phyloP scores from a whole-genome alignment of 2,329 filamentous ascomycete species.

The Alternaria alternata region DNA sequence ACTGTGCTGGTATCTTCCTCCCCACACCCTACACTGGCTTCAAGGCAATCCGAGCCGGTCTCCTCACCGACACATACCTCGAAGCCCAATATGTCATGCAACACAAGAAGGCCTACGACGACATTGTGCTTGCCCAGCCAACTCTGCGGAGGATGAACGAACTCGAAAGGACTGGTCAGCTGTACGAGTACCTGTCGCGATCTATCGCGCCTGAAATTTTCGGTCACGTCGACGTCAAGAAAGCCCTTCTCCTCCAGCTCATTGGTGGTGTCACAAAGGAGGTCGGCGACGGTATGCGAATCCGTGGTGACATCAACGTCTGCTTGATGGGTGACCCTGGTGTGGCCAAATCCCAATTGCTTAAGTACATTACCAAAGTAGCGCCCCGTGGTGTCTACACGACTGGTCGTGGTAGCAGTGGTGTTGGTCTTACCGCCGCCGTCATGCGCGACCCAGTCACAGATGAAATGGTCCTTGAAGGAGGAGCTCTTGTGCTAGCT shows the following conservation, averaged over 20 bases:
- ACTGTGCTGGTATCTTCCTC: slow-evolving; percentile 93
- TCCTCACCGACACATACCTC: slow-evolving; percentile 96
- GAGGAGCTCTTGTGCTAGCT: slow-evolving; percentile 79
- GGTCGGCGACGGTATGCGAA: slow-evolving; percentile 98
- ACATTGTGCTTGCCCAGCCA: slow-evolving; percentile 82
- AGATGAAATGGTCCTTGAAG: slow-evolving; percentile 84
- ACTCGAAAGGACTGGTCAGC: slow-evolving; percentile 83
- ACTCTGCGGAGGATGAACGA: slow-evolving; percentile 86
- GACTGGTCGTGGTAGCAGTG: slow-evolving; percentile 80
- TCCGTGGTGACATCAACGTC: slow-evolving; percentile 98
- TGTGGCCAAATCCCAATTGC: slow-evolving; percentile 97
- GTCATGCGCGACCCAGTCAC: slow-evolving; percentile 86
- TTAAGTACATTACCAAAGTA: slow-evolving; percentile 99
- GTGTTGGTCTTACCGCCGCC: slow-evolving; percentile 81
- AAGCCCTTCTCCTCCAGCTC: slow-evolving; percentile 90
- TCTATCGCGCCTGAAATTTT: slow-evolving; percentile 98
- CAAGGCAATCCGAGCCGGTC: slow-evolving; percentile 91
- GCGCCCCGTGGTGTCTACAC: slow-evolving; percentile 91
- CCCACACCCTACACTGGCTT: slow-evolving; percentile 99
- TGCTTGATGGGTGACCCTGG: slow-evolving; percentile 99
- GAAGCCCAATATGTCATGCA: slow-evolving; percentile 93
- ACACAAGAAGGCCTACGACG: slow-evolving; percentile 98
- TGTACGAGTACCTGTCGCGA: slow-evolving; percentile 94
- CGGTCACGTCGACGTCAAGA: slow-evolving; percentile 96
- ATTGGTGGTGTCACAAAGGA: slow-evolving; percentile 97